Evolutionary conservation across 2,329 filamentous ascomycete species (phyloP), one percentile per base, ranked within the genome.

Genomic region (Zarea fungicola): DNA sequence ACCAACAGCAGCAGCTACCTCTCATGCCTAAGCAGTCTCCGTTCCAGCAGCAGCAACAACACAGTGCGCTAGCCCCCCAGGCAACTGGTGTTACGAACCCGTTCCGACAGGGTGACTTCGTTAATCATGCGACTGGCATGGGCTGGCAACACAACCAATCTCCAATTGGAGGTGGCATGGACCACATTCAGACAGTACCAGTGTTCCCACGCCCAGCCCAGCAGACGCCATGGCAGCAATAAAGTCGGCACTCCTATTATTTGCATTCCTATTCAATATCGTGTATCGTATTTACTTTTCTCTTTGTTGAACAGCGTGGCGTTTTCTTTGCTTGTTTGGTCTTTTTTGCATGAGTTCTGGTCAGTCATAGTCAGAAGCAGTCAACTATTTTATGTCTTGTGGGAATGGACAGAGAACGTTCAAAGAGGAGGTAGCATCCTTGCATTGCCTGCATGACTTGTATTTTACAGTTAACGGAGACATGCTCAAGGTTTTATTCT

Each of bases 1-100:
- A 63, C 11, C 60, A 62, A 10, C 53, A 52, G 10, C 42, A 44
- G 9, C 54, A 52, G 13, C 32, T 31, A 5, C 31, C 37, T 26
- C 37, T 37, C 3, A 42, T 48, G 37, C 45, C 45, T 19, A n/a
- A n/a, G 29, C 28, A 18, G 25, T 47, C 35, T 28, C 44, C 35
- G 35, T 34, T 16, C 35, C 49, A 48, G 25, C 67, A 69, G 36
- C 63, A 66, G 29, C 70, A 72, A 43, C 63, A 70, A n/a, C 73
- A 71, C 1, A 71, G 74, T 35, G 72, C 73, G 42, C 69, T 93
- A 5, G 77, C 78, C 46, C 81, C 89, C 2, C 89, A 92, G 60
- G 79, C 85, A 2, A 96, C 91, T 0, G 91, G 90, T 8, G 89
- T 81, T 60, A 96, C 91, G 2, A 99, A 99, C 60, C 93, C 93